A percentile compares a stretch with the other conserved stretches of the same genome.
phyloP scores from a whole-genome alignment of 768 basidiomycete species.

The Leccinum uliginosum region DNA sequence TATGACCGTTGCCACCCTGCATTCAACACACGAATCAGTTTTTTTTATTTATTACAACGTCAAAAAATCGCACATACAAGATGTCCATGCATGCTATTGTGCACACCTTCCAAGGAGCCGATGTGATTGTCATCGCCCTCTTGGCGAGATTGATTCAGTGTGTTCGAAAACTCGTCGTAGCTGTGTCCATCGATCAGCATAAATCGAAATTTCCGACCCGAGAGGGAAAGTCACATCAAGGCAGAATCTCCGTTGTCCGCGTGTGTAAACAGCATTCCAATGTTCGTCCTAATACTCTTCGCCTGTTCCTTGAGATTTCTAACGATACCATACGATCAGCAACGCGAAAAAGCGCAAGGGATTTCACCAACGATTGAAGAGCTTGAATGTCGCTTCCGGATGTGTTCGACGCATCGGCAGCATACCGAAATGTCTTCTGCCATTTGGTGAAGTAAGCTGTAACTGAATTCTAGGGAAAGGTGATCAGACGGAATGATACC shows the following conservation, averaged over 20 bases:
- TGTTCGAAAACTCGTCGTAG: constrained; percentile 30
- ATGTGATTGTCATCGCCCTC: constrained; percentile 5
- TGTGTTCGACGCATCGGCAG: constrained; percentile 7
- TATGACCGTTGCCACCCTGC: no score
- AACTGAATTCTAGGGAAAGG: not conserved
- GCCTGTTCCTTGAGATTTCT: constrained; percentile 18
- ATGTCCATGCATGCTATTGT: constrained; percentile 15
- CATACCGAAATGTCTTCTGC: constrained; percentile 17
- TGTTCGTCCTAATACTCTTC: constrained; percentile 7
- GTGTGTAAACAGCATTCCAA: constrained; percentile 19
- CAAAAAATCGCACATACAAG: constrained; percentile 11
- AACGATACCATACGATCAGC: not conserved
- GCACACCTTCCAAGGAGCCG: constrained; percentile 22
- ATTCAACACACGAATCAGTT: not conserved
- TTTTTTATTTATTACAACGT: not conserved
- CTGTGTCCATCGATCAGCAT: constrained; percentile 8
- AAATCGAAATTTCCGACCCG: not conserved
- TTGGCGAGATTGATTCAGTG: constrained; percentile 15
- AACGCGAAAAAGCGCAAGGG: not conserved
- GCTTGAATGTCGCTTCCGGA: constrained; percentile 8
- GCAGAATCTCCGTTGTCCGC: constrained; percentile 11
- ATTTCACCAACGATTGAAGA: constrained; percentile 16
- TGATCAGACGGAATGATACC: not conserved
- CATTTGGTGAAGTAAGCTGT: constrained; percentile 19
- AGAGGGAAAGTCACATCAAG: constrained; percentile 2